Conservation (phyloP, 495 filamentous ascomycete species). For the Darksidea phi region DNA sequence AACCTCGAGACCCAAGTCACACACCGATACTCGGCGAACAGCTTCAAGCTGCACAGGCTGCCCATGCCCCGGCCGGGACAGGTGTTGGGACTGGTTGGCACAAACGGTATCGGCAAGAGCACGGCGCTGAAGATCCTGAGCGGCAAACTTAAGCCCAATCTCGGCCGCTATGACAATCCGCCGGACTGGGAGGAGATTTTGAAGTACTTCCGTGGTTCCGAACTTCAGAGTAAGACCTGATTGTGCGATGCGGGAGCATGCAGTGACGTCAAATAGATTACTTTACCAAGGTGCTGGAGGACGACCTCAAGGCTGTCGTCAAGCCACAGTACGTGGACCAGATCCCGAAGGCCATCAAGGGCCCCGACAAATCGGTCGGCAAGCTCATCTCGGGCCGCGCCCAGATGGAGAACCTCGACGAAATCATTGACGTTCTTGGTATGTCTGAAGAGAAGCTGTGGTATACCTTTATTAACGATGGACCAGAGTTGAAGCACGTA, state of each 20-base stretch:
- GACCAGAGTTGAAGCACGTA: conserved; percentile 76
- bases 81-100: conserved; percentile 95
- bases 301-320: conserved; percentile 92
- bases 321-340: conserved; percentile 99
- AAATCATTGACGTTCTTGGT: conserved; percentile 82
- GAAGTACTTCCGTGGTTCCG: conserved; percentile 95
- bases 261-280: conserved; percentile 63
- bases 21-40: conserved; percentile 97
- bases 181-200: conserved; percentile 99
- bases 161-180: conserved; percentile 91
- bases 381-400: conserved; percentile 69
- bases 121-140: conserved; percentile 97
- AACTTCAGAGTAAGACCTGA: conserved; percentile 79
- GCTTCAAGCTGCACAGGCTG: conserved; percentile 96
- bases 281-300: conserved; percentile 96
- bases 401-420: conserved; percentile 75
- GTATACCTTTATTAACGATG: conserved; percentile 34
- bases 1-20: conserved; percentile 97
- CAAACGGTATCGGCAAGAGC: conserved; percentile 99
- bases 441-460: not conserved
- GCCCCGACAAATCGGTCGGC: conserved; percentile 70
- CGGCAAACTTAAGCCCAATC: conserved; percentile 96
- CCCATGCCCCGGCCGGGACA: conserved; percentile 94
- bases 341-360: conserved; percentile 86
- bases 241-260: not conserved